Evolutionary conservation across 2,329 filamentous ascomycete species (phyloP).

Genomic region (Paradendryphiella salina): DNA sequence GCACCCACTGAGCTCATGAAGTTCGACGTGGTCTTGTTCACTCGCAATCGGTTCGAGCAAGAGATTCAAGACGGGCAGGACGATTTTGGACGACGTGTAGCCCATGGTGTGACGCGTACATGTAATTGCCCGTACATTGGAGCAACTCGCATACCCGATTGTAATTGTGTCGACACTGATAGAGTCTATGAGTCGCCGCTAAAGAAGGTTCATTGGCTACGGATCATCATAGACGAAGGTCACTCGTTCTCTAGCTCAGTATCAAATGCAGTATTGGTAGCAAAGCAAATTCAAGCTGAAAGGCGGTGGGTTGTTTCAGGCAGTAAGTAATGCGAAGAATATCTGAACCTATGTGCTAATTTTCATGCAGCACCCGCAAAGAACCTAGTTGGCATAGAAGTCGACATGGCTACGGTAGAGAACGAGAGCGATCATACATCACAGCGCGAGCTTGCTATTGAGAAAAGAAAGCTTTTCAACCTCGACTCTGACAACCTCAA

Average conservation of each 20-base stretch:
- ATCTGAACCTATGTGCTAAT: background rate
- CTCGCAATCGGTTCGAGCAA: constrained; percentile 70
- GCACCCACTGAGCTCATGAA: constrained; percentile 60
- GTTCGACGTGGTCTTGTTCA: constrained; percentile 79
- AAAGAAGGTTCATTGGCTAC: constrained; percentile 75
- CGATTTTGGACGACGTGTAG: constrained; percentile 48
- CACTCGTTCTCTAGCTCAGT: constrained; percentile 75
- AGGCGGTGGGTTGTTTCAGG: constrained; percentile 88
- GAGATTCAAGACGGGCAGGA: constrained; percentile 61
- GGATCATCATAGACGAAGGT: constrained; percentile 90
- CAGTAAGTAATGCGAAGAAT: constrained; percentile 47
- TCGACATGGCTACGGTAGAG: constrained; percentile 53
- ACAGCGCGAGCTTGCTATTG: constrained; percentile 41
- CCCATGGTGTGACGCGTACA: constrained; percentile 25
- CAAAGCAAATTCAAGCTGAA: constrained; percentile 62
- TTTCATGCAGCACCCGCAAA: constrained; percentile 66
- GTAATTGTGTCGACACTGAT: constrained; percentile 49
- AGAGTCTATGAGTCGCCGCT: constrained; percentile 63
- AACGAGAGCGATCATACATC: constrained; percentile 32
- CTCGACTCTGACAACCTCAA: constrained; percentile 44
- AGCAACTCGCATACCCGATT: constrained; percentile 49
- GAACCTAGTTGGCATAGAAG: constrained; percentile 75
- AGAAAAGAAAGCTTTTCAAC: constrained; percentile 49
- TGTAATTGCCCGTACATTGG: constrained; percentile 51
- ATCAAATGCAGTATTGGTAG: constrained; percentile 61